Conservation (phyloP, 345 rosid genomes). For the Acer yangbiense region DNA sequence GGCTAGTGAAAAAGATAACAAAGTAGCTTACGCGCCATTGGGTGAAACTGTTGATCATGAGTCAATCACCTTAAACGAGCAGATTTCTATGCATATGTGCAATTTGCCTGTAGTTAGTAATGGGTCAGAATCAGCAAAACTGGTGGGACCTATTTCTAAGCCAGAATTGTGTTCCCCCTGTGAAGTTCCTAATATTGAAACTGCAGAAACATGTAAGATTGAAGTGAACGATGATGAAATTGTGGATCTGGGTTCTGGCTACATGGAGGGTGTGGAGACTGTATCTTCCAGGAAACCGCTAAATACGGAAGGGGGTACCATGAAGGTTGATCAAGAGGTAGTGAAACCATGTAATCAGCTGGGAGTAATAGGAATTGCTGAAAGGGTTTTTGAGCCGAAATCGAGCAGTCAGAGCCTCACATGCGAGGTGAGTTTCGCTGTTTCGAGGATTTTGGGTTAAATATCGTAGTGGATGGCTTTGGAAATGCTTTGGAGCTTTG, state of each 20-base stretch:
- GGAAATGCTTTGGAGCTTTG: slow-evolving; percentile 28
- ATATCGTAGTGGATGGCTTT: slow-evolving; percentile 34
- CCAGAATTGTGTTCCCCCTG: slow-evolving; percentile 28
- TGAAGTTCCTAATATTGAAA: slow-evolving; percentile 37
- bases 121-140: slow-evolving; percentile 36
- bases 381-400: slow-evolving; percentile 34
- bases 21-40: slow-evolving; percentile 16
- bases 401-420: slow-evolving; percentile 46
- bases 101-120: slow-evolving; percentile 32
- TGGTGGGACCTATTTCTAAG: slow-evolving; percentile 22
- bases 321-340: slow-evolving; percentile 46
- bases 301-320: slow-evolving; percentile 27
- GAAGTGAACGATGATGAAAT: slow-evolving; percentile 25
- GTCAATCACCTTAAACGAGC: slow-evolving; percentile 21
- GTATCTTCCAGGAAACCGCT: slow-evolving; percentile 27
- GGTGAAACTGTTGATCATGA: slow-evolving; percentile 27
- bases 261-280: slow-evolving; percentile 27
- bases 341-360: slow-evolving; percentile 40
- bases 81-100: slow-evolving; percentile 30
- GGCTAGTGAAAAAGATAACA: slow-evolving; percentile 26
- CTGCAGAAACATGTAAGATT: slow-evolving; percentile 22
- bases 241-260: slow-evolving; percentile 34
- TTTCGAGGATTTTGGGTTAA: slow-evolving; percentile 40
- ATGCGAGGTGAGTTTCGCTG: slow-evolving; percentile 54
- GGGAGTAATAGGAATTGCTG: slow-evolving; percentile 38